Percentiles rank a stretch among this genome's conserved stretches.
phyloP scores from a whole-genome alignment of 768 basidiomycete species.

The Rhodotorula kratochvilovae region DNA sequence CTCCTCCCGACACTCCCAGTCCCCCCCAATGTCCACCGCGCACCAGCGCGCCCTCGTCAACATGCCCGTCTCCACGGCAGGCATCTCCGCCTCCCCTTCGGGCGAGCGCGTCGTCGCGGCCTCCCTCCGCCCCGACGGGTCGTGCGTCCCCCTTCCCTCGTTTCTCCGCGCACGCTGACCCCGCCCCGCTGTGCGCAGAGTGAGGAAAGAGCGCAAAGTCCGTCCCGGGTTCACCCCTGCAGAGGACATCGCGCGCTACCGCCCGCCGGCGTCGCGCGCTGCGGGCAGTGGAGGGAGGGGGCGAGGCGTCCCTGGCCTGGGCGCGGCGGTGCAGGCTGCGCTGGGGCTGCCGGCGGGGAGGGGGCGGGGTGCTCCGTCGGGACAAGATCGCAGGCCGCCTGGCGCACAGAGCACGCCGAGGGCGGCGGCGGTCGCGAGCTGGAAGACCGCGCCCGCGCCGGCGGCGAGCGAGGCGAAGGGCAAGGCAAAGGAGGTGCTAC shows the following conservation, averaged over 20 bases:
- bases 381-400: too few species aligned
- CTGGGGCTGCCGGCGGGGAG: neutral
- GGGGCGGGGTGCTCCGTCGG: neutral
- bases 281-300: neutral
- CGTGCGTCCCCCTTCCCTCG: constrained; percentile 10
- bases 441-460: too few species aligned
- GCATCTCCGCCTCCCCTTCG: constrained; percentile 4
- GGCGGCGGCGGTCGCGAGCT: neutral
- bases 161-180: neutral
- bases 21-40: neutral
- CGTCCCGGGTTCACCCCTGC: constrained; percentile 32
- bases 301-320: neutral
- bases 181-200: neutral
- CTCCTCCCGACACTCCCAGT: neutral
- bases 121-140: constrained; percentile 27
- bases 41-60: neutral
- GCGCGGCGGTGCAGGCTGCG: neutral
- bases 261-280: neutral
- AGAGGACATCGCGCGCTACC: constrained; percentile 27
- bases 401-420: neutral
- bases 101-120: constrained; percentile 28
- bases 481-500: neutral
- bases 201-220: constrained; percentile 32
- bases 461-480: neutral
- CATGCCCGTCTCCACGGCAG: neutral